Base-by-base conservation (phyloP, 768 basidiomycete genomes). In the Chalciporus pseudorubinellus region DNA sequence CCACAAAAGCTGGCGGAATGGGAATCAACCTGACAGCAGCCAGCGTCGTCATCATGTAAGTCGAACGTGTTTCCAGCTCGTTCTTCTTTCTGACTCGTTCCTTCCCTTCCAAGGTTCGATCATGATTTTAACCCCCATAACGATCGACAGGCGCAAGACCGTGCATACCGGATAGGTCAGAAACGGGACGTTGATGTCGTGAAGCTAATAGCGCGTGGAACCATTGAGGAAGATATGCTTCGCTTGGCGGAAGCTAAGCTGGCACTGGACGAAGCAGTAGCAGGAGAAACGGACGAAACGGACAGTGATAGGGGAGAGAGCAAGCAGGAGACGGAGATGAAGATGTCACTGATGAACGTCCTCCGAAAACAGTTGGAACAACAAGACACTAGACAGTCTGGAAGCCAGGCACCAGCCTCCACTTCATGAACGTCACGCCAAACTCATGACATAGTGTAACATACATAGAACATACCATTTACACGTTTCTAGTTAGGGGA, bases 61-160 rank as follows among this genome's bases (percentile, higher is more conserved):
- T 67, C 3, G 18, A 6, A n/a, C 6, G 44, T 42, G 7, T 9
- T 9, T 38, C 21, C n/a, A 26, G 8, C 3, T 16, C 0, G 31
- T 18, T 0, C 2, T 36, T 2, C 12, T 11, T 0, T 29, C 42
- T 47, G 2, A 55, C 20, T 39, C 2, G 21, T 39, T 58, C n/a
- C 41, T 46, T 67, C 13, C 29, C 9, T 9, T 51, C 39, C 24
- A 52, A 89, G 87, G 83, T 97, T 94, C 65, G 95, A 99, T 66
- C 94, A 95, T 65, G 95, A 98, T 67, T 99, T 98, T 72, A 98
- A 98, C 67, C 91, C 91, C 4, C 91, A 93, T 72, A 99, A 99
- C 67, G 97, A 98, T 70, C 84, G 89, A 54, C 97, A 99, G 72
- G 97, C 97, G 1, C 93, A 95, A 53, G 97, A 99, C 69, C 85